phyloP scores from a whole-genome alignment of 2,329 filamentous ascomycete genomes.

The Ophiobolus disseminans region DNA sequence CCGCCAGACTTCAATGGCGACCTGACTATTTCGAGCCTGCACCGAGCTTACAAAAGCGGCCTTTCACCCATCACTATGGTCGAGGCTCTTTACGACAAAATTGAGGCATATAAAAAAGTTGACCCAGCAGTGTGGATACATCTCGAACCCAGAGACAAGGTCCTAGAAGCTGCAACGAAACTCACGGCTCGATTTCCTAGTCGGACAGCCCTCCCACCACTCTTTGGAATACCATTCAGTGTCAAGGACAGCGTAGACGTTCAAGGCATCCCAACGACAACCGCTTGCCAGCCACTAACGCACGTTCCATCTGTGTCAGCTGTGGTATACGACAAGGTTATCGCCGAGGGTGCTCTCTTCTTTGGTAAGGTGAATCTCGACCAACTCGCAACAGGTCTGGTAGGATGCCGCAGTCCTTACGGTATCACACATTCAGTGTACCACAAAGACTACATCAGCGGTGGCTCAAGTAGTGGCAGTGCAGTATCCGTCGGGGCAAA shows the following conservation, averaged over 20 bases:
- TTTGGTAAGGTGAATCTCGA: slow-evolving; percentile 69
- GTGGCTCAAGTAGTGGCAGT: slow-evolving; percentile 65
- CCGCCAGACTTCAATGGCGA: slow-evolving; percentile 51
- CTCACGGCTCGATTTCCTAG: slow-evolving; percentile 52
- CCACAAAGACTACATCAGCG: slow-evolving; percentile 59
- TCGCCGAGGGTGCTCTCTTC: slow-evolving; percentile 62
- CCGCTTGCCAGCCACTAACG: slow-evolving; percentile 58
- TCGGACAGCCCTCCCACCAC: slow-evolving; percentile 53
- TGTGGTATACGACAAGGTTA: slow-evolving; percentile 59
- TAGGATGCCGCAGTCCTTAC: slow-evolving; percentile 65
- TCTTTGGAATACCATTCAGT: slow-evolving; percentile 65
- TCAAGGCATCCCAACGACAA: slow-evolving; percentile 58
- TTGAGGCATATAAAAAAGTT: slow-evolving; percentile 56
- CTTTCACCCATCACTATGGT: slow-evolving; percentile 55
- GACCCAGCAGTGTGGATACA: slow-evolving; percentile 62
- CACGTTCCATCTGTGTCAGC: slow-evolving; percentile 59
- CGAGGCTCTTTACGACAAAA: slow-evolving; percentile 55
- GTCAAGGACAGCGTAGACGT: slow-evolving; percentile 66
- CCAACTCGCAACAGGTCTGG: slow-evolving; percentile 68
- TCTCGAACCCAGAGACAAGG: slow-evolving; percentile 49
- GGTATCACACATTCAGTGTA: slow-evolving; percentile 63
- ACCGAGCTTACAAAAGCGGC: slow-evolving; percentile 54
- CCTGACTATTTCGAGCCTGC: slow-evolving; percentile 54
- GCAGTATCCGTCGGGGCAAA: slow-evolving; percentile 62
- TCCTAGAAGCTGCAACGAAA: slow-evolving; percentile 51